Evolutionary conservation across 1,284 basidiomycete species (phyloP), one percentile per base, ranked within the genome.

Genomic region (Trametes polyzona): DNA sequence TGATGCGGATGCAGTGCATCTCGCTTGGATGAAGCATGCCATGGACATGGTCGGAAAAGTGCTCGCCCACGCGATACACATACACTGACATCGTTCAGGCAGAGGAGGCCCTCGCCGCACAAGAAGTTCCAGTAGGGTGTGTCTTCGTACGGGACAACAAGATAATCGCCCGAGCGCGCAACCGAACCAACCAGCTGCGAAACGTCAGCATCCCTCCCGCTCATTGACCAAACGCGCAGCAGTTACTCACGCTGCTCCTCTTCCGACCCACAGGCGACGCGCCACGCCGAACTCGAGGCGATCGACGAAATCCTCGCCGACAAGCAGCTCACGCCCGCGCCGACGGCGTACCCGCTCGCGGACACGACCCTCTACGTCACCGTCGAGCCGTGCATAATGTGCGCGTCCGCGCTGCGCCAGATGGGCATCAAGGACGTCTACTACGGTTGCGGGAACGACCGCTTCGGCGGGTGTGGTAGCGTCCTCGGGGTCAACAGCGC

Each of bases 321-420:
- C 66, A 72, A 79, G 66, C 43, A 70, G 47, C 74, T 89, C 56
- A 88, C 88, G 3, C 81, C 85, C n/a, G 67, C 73, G 44, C 64
- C 67, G 1, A 66, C 67, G 6, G 69, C 72, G 41, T 84, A 89
- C 64, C 90, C 93, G 3, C 83, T 98, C 39, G 81, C 82, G 1
- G 79, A 84, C 12, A 96, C 94, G 21, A 93, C 87, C 2, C 85
- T 99, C 17, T 99, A 99, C 72, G 97, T 99, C 52, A 99, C 97
- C 0, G 96, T 99, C 51, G 97, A 99, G 75, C 97, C 97, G 0
- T 99, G 97, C 73, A 94, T 99, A 69, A 99, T 99, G 97, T 99
- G 97, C 66, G 94, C 95, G 4, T 93, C 92, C 26, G 97, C 96
- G 5, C 80, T 99, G 43, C 83, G 96, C 47, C 96, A 99, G 74